phyloP scores from a whole-genome alignment of 176 grass and related monocot species.

The Oropetium thomaeum region DNA sequence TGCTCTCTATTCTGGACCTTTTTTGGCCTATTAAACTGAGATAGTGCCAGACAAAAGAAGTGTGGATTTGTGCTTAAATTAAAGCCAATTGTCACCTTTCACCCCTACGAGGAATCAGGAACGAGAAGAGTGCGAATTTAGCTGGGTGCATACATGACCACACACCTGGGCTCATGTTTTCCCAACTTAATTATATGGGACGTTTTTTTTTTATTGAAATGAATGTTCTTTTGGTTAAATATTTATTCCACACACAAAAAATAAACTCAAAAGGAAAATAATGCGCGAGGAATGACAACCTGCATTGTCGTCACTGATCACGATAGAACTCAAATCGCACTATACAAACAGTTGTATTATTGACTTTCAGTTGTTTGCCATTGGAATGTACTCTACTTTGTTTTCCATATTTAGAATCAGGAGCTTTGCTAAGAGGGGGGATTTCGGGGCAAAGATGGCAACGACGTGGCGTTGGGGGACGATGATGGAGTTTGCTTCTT shows the following conservation, averaged over 20 bases:
- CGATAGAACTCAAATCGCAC: neutral
- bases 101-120: constrained; percentile 40
- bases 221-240: neutral
- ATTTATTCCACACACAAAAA: neutral
- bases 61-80: neutral
- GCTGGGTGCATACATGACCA: constrained; percentile 14
- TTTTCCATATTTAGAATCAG: neutral
- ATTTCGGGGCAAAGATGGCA: neutral
- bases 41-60: constrained; percentile 26
- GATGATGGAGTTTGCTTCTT: too few species aligned
- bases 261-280: neutral
- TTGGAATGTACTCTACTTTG: neutral
- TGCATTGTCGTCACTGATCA: neutral
- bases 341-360: neutral
- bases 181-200: neutral
- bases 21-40: constrained; percentile 21
- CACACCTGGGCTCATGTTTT: neutral
- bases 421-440: neutral
- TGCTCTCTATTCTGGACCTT: neutral
- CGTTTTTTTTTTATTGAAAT: neutral
- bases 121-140: constrained; percentile 33
- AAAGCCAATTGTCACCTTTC: neutral
- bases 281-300: constrained; percentile 6
- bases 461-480: too few species aligned
- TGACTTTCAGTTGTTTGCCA: constrained; percentile 15